Conservation (phyloP, 805 yeast genomes). For the Sporopachydermia quercuum region DNA sequence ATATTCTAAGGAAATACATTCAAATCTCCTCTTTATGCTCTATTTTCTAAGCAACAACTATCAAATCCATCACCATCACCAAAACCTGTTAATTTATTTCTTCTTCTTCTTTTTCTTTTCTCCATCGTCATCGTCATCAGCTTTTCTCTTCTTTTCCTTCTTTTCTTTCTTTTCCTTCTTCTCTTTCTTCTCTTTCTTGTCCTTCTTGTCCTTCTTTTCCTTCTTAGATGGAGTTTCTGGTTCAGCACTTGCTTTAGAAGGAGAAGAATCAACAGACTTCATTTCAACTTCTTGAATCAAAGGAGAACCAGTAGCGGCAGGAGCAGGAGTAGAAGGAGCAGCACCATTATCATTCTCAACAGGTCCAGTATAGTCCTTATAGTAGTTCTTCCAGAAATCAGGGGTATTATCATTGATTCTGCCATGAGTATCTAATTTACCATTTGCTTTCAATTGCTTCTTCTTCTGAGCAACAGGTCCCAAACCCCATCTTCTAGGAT, state of each 20-base stretch:
- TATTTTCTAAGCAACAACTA: too few relatives aligned
- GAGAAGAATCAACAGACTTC: constrained; percentile 12
- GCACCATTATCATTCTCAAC: constrained; percentile 30
- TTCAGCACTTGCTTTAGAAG: constrained; percentile 17
- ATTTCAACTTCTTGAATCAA: constrained; percentile 28
- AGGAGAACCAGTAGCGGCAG: constrained; percentile 28
- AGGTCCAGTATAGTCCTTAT: constrained; percentile 44
- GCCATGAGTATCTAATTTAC: constrained; percentile 93
- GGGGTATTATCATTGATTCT: constrained; percentile 91
- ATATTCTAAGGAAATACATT: too few relatives aligned
- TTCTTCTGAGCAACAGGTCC: constrained; percentile 98
- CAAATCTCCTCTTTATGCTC: too few relatives aligned
- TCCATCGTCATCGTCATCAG: constrained; percentile 33
- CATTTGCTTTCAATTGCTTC: constrained; percentile 95
- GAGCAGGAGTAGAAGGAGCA: constrained; percentile 20
- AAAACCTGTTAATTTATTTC: constrained; percentile 19
- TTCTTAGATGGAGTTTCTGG: constrained; percentile 14
- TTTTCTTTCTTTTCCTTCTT: constrained; percentile 39
- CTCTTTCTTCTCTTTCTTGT: constrained; percentile 37
- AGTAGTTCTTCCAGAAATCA: constrained; percentile 74
- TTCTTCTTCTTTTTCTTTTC: constrained; percentile 38
- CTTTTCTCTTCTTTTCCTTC: constrained; percentile 45
- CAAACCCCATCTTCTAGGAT: constrained; percentile 99
- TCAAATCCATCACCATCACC: too few relatives aligned
- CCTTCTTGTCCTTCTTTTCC: constrained; percentile 31